Evolutionary conservation across 805 yeast genomes (phyloP).

Genomic region (Kluyveromyces aestuarii): DNA sequence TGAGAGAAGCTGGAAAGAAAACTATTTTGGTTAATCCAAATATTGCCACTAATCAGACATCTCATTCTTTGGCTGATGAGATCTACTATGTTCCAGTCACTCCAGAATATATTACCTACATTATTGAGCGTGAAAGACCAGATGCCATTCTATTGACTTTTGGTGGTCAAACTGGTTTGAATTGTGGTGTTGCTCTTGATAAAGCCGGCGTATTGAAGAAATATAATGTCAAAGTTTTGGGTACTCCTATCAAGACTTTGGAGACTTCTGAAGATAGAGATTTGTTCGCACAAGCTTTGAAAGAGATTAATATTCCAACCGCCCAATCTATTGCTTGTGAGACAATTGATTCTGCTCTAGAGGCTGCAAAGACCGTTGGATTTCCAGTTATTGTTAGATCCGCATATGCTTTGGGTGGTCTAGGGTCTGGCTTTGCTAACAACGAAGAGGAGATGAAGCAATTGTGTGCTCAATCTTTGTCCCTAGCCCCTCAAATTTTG

Average conservation of each 20-base stretch:
- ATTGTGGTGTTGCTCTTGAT: slow-evolving; percentile 91
- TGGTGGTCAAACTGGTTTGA: slow-evolving; percentile 97
- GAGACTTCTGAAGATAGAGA: slow-evolving; percentile 98
- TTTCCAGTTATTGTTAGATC: slow-evolving; percentile 97
- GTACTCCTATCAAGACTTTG: slow-evolving; percentile 93
- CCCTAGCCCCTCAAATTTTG: slow-evolving; percentile 87
- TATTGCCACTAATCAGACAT: slow-evolving; percentile 94
- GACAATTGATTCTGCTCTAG: slow-evolving; percentile 82
- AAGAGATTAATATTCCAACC: slow-evolving; percentile 90
- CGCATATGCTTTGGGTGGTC: slow-evolving; percentile 94
- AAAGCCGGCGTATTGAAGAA: slow-evolving; percentile 90
- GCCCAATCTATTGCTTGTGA: slow-evolving; percentile 96
- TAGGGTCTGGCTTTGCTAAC: slow-evolving; percentile 94
- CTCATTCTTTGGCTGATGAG: slow-evolving; percentile 91
- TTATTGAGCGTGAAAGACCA: slow-evolving; percentile 92
- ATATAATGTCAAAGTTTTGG: slow-evolving; percentile 87
- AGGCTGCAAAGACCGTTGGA: slow-evolving; percentile 82
- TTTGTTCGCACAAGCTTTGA: slow-evolving; percentile 86
- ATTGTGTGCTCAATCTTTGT: slow-evolving; percentile 80
- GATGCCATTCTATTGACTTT: slow-evolving; percentile 93
- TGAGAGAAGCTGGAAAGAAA: slow-evolving; percentile 78
- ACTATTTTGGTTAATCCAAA: slow-evolving; percentile 90
- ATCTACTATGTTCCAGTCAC: slow-evolving; percentile 94
- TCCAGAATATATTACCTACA: slow-evolving; percentile 89
- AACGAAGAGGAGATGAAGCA: slow-evolving; percentile 75